phyloP scores from a whole-genome alignment of 306 rosid genomes.

The Cucurbita ficifolia region DNA sequence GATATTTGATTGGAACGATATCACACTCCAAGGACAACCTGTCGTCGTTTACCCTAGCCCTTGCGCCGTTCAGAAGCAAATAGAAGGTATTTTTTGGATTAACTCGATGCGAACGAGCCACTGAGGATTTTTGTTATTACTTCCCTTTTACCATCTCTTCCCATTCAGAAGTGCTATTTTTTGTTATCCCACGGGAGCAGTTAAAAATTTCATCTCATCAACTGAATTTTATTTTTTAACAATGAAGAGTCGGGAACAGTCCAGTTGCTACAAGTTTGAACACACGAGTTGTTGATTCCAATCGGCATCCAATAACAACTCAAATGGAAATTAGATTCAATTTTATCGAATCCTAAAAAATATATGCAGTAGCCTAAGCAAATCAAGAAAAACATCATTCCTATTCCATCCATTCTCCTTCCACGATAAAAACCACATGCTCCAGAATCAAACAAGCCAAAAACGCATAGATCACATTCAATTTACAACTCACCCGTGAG shows the following conservation, averaged over 20 bases:
- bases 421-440: neutral
- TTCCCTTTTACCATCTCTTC: neutral
- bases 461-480: neutral
- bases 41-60: neutral
- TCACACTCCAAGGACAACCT: neutral
- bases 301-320: neutral
- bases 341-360: neutral
- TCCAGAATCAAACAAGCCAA: neutral
- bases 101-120: neutral
- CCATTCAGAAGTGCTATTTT: neutral
- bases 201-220: neutral
- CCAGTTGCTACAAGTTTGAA: neutral
- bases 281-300: neutral
- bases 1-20: neutral
- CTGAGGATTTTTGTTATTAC: neutral
- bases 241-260: neutral
- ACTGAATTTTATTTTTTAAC: neutral
- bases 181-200: neutral
- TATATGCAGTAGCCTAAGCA: neutral
- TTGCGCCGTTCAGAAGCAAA: neutral
- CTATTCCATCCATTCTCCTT: neutral
- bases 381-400: neutral
- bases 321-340: neutral
- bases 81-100: neutral
- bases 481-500: conserved; percentile 27